These are phyloP conservation scores for Fusarium annulatum DNA, from an alignment of 2,329 filamentous ascomycete species.

Conservation along the genomic window DNA sequence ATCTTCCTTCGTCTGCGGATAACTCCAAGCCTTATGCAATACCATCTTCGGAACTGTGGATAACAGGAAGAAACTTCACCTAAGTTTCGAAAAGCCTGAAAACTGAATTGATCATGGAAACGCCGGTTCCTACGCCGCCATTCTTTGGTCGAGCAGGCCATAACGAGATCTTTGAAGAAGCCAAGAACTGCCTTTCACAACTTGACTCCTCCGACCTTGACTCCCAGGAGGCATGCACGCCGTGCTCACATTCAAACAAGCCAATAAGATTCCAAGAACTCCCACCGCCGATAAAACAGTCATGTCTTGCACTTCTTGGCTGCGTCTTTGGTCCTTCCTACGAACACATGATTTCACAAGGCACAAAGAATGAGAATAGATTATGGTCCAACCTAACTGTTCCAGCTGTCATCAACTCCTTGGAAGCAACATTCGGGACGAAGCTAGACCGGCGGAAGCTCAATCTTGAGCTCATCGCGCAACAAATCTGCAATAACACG, in stretches of 20 bases:
- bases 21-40: rapidly evolving
- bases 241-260: not conserved
- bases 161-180: slow-evolving; percentile 8
- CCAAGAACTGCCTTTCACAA: slow-evolving; percentile 5
- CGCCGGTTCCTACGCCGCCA: not conserved
- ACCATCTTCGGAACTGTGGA: not conserved
- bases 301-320: not conserved
- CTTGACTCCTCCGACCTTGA: not conserved
- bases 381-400: slow-evolving; percentile 13
- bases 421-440: not conserved
- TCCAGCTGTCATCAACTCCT: not conserved
- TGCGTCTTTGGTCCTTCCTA: not conserved
- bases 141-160: slow-evolving; percentile 9
- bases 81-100: rapidly evolving
- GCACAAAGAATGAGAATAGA: not conserved
- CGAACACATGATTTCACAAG: not conserved
- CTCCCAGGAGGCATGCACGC: not conserved
- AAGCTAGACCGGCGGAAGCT: rapidly evolving
- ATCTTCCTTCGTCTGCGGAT: not conserved
- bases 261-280: not conserved
- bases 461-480: not conserved
- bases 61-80: rapidly evolving
- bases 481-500: not conserved
- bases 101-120: not conserved
- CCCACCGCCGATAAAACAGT: not conserved